Percentiles rank a stretch among this genome's conserved stretches.
phyloP scores from a whole-genome alignment of 257 asterid species.

The Primulina tabacum region DNA sequence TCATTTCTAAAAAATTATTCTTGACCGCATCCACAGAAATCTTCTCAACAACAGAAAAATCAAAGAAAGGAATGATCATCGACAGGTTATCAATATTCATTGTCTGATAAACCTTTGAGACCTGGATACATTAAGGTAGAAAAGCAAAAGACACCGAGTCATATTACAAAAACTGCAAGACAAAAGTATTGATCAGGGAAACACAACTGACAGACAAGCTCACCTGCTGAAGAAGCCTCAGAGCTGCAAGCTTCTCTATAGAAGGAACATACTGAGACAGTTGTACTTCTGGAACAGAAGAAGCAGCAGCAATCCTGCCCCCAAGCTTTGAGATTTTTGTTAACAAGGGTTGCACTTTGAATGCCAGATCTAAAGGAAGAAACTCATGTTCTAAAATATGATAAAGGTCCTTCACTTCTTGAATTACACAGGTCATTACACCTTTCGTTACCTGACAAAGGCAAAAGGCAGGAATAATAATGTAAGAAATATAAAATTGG shows the following conservation, averaged over 20 bases:
- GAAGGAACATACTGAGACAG: conserved; percentile 64
- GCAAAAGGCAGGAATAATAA: conserved; percentile 15
- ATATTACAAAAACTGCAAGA: neutral
- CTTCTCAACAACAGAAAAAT: conserved; percentile 69
- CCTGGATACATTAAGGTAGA: conserved; percentile 43
- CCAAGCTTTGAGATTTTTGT: conserved; percentile 72
- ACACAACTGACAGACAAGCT: conserved; percentile 1
- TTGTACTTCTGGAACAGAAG: conserved; percentile 72
- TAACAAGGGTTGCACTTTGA: conserved; percentile 67
- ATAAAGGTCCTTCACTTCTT: conserved; percentile 82
- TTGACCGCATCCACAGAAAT: conserved; percentile 84
- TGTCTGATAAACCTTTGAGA: conserved; percentile 79
- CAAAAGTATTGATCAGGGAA: neutral
- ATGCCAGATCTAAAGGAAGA: conserved; percentile 64
- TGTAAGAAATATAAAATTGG: neutral
- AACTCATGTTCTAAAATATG: conserved; percentile 66
- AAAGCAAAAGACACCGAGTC: conserved; percentile 3
- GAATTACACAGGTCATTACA: conserved; percentile 80
- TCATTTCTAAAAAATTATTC: conserved; percentile 66
- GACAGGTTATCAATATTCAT: conserved; percentile 68
- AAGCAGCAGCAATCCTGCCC: conserved; percentile 67
- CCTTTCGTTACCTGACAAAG: conserved; percentile 72
- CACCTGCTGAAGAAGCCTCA: conserved; percentile 88
- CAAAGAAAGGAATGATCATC: conserved; percentile 67
- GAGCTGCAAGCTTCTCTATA: conserved; percentile 75